Evolutionary conservation across 139 green algal genomes (phyloP).

Genomic region (Picochlorum costavermella): DNA sequence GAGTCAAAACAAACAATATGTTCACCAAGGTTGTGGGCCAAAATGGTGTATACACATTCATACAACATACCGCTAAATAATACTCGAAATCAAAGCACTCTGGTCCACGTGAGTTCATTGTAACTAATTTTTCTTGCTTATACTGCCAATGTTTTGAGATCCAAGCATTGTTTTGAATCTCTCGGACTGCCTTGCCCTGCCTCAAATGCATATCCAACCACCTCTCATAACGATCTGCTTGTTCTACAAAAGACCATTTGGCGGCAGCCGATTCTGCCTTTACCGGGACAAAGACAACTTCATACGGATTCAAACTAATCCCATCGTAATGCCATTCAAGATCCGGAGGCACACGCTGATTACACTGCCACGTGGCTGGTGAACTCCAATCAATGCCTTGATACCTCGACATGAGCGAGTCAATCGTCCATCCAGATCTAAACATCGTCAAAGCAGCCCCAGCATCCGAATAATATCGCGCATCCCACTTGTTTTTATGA

Average conservation of each 20-base stretch:
- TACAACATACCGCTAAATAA: slow-evolving; percentile 25
- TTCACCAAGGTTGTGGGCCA: neutral
- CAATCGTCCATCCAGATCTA: slow-evolving; percentile 28
- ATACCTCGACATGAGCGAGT: slow-evolving; percentile 35
- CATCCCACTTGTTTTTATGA: slow-evolving; percentile 23
- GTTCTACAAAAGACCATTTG: slow-evolving; percentile 14
- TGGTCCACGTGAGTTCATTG: slow-evolving; percentile 25
- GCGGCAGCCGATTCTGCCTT: slow-evolving; percentile 2
- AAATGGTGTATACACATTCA: neutral
- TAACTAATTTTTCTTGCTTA: slow-evolving; percentile 22
- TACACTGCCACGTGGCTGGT: slow-evolving; percentile 28
- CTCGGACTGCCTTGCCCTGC: neutral
- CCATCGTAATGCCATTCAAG: slow-evolving; percentile 28
- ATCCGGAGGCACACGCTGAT: slow-evolving; percentile 18
- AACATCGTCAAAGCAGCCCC: slow-evolving; percentile 30
- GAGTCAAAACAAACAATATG: neutral
- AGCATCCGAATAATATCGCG: slow-evolving; percentile 21
- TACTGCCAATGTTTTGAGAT: slow-evolving; percentile 11
- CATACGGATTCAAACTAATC: slow-evolving; percentile 27
- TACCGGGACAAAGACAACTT: slow-evolving; percentile 36
- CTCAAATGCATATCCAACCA: slow-evolving; percentile 19
- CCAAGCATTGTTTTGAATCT: slow-evolving; percentile 32
- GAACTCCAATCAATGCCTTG: slow-evolving; percentile 39
- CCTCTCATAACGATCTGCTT: slow-evolving; percentile 24
- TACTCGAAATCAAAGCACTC: slow-evolving; percentile 43